Percentiles rank a stretch among this genome's conserved stretches.
phyloP scores from a whole-genome alignment of 208 protist species.

The Leishmania tarentolae region DNA sequence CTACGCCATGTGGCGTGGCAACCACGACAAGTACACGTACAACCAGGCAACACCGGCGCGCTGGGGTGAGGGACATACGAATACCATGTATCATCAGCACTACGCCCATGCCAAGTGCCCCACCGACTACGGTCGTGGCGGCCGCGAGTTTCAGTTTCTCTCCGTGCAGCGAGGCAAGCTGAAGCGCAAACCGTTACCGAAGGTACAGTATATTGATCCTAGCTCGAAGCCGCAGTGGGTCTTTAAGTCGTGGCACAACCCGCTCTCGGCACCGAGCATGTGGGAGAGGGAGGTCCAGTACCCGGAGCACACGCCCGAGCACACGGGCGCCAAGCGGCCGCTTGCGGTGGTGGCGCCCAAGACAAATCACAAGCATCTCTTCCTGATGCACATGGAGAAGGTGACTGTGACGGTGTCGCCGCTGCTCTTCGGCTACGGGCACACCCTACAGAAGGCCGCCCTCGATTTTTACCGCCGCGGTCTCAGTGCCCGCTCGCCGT shows the following conservation, averaged over 20 bases:
- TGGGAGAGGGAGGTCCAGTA: constrained; percentile 93
- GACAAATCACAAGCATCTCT: constrained; percentile 79
- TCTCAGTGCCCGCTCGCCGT: constrained; percentile 76
- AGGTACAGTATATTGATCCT: constrained; percentile 80
- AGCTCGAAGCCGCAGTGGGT: constrained; percentile 84
- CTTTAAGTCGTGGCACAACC: constrained; percentile 92
- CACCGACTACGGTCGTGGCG: constrained; percentile 88
- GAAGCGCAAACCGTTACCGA: constrained; percentile 77
- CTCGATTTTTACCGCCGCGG: constrained; percentile 90
- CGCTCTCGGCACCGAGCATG: constrained; percentile 71
- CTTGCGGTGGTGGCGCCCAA: constrained; percentile 82
- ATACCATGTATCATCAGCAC: constrained; percentile 87
- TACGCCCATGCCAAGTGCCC: constrained; percentile 91
- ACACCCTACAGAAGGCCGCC: constrained; percentile 81
- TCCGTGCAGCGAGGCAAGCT: constrained; percentile 73
- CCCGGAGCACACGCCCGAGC: constrained; percentile 85
- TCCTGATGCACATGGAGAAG: constrained; percentile 92
- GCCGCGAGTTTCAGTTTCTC: constrained; percentile 83
- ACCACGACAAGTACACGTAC: constrained; percentile 88
- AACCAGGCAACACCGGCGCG: constrained; percentile 72
- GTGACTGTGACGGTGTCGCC: constrained; percentile 85
- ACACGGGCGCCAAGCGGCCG: constrained; percentile 84
- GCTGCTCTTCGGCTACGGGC: constrained; percentile 85
- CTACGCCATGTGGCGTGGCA: constrained; percentile 92
- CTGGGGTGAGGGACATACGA: constrained; percentile 85